Percentiles rank a stretch among this genome's conserved stretches.
Conservation (phyloP, 129 eudicot species). For the Apium graveolens region DNA sequence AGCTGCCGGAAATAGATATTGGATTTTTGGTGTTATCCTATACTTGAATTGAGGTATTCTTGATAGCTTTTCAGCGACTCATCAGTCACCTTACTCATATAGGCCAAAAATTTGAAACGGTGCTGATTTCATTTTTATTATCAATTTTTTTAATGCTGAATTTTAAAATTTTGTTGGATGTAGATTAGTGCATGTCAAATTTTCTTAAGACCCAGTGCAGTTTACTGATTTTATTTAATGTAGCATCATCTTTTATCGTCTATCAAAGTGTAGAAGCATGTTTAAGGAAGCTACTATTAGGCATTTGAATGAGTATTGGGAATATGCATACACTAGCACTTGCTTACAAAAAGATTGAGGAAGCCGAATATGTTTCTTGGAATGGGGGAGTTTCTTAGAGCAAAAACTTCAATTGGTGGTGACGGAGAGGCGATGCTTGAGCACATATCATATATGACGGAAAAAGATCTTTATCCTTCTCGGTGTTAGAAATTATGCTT, state of each 20-base stretch:
- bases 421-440: conserved; percentile 55
- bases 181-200: neutral
- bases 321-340: conserved; percentile 51
- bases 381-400: conserved; percentile 51
- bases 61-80: neutral
- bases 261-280: conserved; percentile 40
- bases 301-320: conserved; percentile 61
- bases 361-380: conserved; percentile 45
- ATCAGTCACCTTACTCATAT: neutral
- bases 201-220: neutral
- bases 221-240: conserved; percentile 9
- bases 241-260: conserved; percentile 59
- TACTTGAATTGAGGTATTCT: neutral
- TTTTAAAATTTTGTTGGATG: neutral
- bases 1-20: too few relatives aligned
- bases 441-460: conserved; percentile 45
- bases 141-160: neutral
- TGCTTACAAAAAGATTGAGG: conserved; percentile 52
- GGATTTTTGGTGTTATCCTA: neutral
- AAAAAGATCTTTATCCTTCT: conserved; percentile 55
- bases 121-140: neutral
- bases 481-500: too few relatives aligned
- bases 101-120: too few relatives aligned
- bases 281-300: conserved; percentile 41
- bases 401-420: conserved; percentile 39